These are phyloP conservation scores for Backusella australiensis DNA, from an alignment of 192 early-diverging fungal species.

Conservation along the genomic window DNA sequence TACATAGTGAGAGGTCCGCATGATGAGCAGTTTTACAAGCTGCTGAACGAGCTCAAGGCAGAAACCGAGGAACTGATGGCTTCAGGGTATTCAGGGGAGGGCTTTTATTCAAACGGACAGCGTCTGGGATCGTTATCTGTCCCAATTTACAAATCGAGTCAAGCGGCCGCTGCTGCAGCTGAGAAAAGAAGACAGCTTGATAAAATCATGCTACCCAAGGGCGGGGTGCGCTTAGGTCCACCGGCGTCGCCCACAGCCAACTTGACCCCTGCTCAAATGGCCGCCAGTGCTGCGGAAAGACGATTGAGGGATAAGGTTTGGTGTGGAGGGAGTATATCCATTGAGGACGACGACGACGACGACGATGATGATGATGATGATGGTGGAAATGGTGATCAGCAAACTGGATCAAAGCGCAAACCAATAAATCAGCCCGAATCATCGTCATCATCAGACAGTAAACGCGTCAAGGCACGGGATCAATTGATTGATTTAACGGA, in stretches of 20 bases:
- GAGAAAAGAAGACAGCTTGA: slow-evolving; percentile 47
- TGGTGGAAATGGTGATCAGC: not conserved
- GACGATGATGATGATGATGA: not conserved
- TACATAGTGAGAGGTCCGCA: slow-evolving; percentile 55
- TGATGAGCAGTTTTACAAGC: slow-evolving; percentile 63
- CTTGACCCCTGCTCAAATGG: slow-evolving; percentile 57
- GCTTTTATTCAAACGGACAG: slow-evolving; percentile 50
- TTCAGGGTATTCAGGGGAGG: slow-evolving; percentile 54
- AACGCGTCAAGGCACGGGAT: not conserved
- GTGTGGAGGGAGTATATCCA: slow-evolving; percentile 53
- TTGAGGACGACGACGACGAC: not conserved
- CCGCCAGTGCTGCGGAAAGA: slow-evolving; percentile 67
- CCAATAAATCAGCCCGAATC: not conserved
- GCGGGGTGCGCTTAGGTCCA: slow-evolving; percentile 46
- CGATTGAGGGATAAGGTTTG: slow-evolving; percentile 59
- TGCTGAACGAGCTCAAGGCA: slow-evolving; percentile 51
- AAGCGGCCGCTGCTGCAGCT: slow-evolving; percentile 52
- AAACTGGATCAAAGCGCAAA: not conserved
- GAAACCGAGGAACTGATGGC: slow-evolving; percentile 59
- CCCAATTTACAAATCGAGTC: slow-evolving; percentile 27
- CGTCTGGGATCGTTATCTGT: slow-evolving; percentile 43
- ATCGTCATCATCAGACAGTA: not conserved
- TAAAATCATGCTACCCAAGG: slow-evolving; percentile 57
- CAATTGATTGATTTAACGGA: not conserved
- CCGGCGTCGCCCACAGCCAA: slow-evolving; percentile 4